Conservation (phyloP, 345 rosid genomes). For the Citrus medica region DNA sequence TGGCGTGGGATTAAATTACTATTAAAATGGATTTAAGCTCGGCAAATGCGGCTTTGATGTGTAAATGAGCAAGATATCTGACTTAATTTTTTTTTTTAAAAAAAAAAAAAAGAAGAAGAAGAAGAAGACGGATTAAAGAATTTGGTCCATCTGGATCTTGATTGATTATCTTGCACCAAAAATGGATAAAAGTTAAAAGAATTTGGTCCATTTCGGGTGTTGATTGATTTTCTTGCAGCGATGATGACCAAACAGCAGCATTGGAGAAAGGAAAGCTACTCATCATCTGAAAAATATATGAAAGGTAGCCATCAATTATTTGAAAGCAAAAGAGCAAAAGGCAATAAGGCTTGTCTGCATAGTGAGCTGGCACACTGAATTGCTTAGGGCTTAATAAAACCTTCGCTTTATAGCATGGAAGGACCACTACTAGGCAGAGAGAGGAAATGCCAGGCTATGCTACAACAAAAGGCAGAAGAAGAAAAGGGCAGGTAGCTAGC, state of each 20-base stretch:
- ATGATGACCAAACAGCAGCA: neutral
- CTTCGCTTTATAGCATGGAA: neutral
- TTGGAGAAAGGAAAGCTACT: conserved; percentile 13
- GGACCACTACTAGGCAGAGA: conserved; percentile 16
- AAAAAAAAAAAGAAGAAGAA: too few species aligned
- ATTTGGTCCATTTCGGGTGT: neutral
- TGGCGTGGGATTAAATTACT: neutral
- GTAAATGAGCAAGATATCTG: neutral
- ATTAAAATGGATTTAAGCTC: neutral
- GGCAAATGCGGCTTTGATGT: neutral
- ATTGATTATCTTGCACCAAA: neutral
- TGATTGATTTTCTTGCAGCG: neutral
- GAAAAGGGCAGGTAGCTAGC: neutral
- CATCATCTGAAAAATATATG: conserved; percentile 12
- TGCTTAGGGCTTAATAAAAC: neutral
- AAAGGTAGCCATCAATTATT: conserved; percentile 9
- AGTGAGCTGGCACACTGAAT: conserved; percentile 20
- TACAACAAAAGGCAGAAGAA: neutral
- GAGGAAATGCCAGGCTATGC: neutral
- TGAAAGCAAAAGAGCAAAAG: neutral
- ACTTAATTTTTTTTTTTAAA: too few species aligned
- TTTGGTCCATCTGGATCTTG: neutral
- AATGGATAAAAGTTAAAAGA: neutral
- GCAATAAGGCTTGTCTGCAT: conserved; percentile 3
- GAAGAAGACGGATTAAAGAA: neutral